Conservation (phyloP, 768 basidiomycete species). For the Leccinellum luteum region DNA sequence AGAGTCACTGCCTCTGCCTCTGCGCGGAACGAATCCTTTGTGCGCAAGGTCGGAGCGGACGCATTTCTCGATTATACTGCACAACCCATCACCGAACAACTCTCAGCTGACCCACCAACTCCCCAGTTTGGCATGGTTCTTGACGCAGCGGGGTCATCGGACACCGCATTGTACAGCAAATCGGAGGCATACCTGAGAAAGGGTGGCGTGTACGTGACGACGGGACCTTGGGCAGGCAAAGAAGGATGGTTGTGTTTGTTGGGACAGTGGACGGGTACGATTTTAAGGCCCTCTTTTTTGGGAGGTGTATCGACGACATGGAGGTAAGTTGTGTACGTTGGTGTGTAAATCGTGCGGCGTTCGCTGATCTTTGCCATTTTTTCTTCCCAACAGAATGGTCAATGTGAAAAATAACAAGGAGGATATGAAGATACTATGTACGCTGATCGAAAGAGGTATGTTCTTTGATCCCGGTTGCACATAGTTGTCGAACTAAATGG, state of each 20-base stretch:
- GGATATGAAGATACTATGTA: slow-evolving; percentile 36
- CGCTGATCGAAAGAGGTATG: slow-evolving; percentile 43
- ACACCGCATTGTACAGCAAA: slow-evolving; percentile 48
- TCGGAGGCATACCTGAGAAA: slow-evolving; percentile 52
- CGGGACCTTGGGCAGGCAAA: slow-evolving; percentile 43
- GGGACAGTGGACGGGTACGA: neutral
- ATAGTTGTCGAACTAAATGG: slow-evolving; percentile 13
- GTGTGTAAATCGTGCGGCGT: neutral
- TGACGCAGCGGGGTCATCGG: slow-evolving; percentile 53
- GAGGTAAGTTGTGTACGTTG: slow-evolving; percentile 35
- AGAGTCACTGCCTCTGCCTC: slow-evolving; percentile 60
- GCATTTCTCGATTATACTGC: slow-evolving; percentile 66
- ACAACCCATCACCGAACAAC: slow-evolving; percentile 44
- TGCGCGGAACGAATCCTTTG: slow-evolving; percentile 54
- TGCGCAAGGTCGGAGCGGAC: slow-evolving; percentile 62
- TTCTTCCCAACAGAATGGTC: slow-evolving; percentile 21
- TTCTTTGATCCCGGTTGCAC: neutral
- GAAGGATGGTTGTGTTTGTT: slow-evolving; percentile 16
- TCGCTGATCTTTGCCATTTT: neutral
- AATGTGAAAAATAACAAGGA: slow-evolving; percentile 30
- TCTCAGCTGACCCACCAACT: slow-evolving; percentile 43
- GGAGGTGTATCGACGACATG: slow-evolving; percentile 51
- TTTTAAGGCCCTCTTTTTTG: slow-evolving; percentile 43
- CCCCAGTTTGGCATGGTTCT: slow-evolving; percentile 57
- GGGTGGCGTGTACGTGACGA: slow-evolving; percentile 51